Conservation (phyloP, 345 rosid species). For the Aquilaria sinensis region DNA sequence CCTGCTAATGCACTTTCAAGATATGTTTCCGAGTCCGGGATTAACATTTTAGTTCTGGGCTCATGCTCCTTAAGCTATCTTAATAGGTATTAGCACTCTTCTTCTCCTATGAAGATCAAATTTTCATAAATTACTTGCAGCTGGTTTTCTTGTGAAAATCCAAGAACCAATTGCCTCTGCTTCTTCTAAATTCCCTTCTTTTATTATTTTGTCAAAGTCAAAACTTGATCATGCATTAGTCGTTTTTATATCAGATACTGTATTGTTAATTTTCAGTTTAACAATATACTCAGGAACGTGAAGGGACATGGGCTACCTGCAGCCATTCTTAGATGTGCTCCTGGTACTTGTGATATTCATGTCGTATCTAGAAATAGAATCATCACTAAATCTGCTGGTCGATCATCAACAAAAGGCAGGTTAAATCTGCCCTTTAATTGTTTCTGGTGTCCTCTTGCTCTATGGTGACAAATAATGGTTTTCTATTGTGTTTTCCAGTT, state of each 20-base stretch:
- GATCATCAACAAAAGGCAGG: slow-evolving; percentile 27
- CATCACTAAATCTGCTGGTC: slow-evolving; percentile 39
- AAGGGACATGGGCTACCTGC: slow-evolving; percentile 51
- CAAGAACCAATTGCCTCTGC: not conserved
- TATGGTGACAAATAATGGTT: no score
- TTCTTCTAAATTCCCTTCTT: not conserved
- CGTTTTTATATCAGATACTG: not conserved
- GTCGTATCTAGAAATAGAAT: slow-evolving; percentile 43
- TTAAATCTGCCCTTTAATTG: slow-evolving; percentile 10
- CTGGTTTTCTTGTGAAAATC: not conserved
- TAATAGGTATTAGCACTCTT: slow-evolving; percentile 35
- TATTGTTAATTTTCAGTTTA: slow-evolving; percentile 7
- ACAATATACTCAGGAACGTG: slow-evolving; percentile 31
- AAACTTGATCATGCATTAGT: no score
- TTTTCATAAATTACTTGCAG: not conserved
- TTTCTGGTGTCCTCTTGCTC: no score
- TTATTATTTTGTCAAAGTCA: not conserved
- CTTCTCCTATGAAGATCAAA: not conserved
- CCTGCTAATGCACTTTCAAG: slow-evolving; percentile 58
- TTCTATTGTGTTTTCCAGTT: no score
- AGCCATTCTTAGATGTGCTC: slow-evolving; percentile 42
- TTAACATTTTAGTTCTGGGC: slow-evolving; percentile 62
- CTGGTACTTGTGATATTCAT: slow-evolving; percentile 40
- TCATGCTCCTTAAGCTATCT: slow-evolving; percentile 50
- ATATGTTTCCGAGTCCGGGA: slow-evolving; percentile 36